A percentile compares a stretch with the other conserved stretches of the same genome.
Evolutionary conservation across 305 asterid genomes (phyloP).

Genomic region (Fraxinus latifolia): DNA sequence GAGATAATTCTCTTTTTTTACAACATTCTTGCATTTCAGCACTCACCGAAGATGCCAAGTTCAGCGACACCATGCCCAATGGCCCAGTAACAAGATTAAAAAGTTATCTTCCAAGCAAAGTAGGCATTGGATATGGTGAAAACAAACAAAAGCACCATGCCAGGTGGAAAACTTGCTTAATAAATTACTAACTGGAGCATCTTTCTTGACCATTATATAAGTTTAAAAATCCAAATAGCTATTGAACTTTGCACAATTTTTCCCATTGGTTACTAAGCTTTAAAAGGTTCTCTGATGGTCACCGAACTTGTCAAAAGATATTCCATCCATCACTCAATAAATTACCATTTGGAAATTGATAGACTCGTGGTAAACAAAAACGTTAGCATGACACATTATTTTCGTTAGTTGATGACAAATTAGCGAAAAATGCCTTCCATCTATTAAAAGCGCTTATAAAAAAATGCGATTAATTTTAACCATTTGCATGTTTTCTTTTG

Average conservation of each 20-base stretch:
- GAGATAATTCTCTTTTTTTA: background rate
- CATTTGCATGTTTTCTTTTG: background rate
- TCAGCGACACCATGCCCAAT: background rate
- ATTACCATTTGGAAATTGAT: background rate
- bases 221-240: background rate
- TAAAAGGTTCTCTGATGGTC: background rate
- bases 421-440: background rate
- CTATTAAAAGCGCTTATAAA: background rate
- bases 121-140: background rate
- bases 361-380: background rate
- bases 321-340: background rate
- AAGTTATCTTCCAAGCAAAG: background rate
- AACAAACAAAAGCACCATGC: background rate
- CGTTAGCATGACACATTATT: background rate
- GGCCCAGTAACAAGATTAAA: background rate
- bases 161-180: background rate
- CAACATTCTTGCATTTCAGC: background rate
- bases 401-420: background rate
- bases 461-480: background rate
- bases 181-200: constrained; percentile 1
- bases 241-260: background rate
- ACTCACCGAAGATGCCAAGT: background rate
- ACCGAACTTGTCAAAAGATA: background rate
- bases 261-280: background rate
- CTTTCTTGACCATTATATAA: background rate